These are phyloP conservation scores for Clavispora phyllophila DNA, from an alignment of 805 yeast genomes.

Conservation along the genomic window DNA sequence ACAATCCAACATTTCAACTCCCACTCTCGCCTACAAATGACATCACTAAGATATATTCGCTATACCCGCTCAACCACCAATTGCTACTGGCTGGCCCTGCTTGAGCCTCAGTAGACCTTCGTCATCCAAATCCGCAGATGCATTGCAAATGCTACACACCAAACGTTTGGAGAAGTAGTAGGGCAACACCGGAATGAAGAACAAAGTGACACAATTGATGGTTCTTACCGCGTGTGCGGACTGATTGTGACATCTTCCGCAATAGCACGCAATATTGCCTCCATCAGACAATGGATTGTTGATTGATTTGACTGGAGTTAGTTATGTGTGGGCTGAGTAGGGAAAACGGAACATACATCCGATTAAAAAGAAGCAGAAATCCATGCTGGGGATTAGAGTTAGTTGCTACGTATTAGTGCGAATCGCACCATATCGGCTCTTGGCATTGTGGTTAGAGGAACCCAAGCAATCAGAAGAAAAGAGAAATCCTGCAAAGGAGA, in stretches of 20 bases:
- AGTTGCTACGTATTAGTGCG: neutral
- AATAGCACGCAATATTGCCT: conserved; percentile 25
- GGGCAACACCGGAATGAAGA: conserved; percentile 15
- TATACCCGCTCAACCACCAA: conserved; percentile 8
- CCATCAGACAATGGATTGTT: conserved; percentile 13
- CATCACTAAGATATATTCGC: too few species aligned
- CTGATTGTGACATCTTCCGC: conserved; percentile 57
- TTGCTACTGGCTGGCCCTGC: conserved; percentile 14
- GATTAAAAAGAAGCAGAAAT: conserved; percentile 14
- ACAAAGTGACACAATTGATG: conserved; percentile 40
- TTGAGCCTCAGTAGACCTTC: conserved; percentile 9
- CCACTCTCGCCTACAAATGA: too few species aligned
- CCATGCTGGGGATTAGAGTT: conserved; percentile 5
- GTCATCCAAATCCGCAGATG: conserved; percentile 15
- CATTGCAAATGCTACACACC: conserved; percentile 15
- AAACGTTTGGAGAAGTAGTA: conserved; percentile 11
- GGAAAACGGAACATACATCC: conserved; percentile 14
- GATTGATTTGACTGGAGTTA: conserved; percentile 13
- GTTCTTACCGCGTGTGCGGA: conserved; percentile 49
- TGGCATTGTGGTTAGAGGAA: too few species aligned
- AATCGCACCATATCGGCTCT: neutral
- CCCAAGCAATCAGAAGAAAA: too few species aligned
- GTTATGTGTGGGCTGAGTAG: neutral
- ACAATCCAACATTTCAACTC: too few species aligned
- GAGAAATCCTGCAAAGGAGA: too few species aligned